phyloP scores from a whole-genome alignment of 2,329 filamentous ascomycete species.

The Penicillium rolfsii region DNA sequence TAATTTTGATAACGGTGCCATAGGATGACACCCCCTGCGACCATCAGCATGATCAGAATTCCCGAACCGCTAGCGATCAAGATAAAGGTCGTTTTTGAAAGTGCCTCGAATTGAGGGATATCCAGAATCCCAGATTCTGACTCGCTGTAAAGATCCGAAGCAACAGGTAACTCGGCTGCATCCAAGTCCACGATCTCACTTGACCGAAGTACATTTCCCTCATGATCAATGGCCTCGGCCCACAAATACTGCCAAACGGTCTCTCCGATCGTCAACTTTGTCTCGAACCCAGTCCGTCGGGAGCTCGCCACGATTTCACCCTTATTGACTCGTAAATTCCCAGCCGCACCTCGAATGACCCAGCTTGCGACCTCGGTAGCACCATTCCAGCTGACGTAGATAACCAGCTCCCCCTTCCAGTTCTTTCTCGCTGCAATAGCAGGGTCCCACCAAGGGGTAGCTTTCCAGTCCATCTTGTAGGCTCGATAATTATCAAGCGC shows the following conservation, averaged over 20 bases:
- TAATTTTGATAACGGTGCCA: slow-evolving; percentile 11
- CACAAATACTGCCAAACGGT: slow-evolving; percentile 11
- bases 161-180: slow-evolving; percentile 3
- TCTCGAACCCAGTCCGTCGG: slow-evolving; percentile 15
- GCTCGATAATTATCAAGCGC: slow-evolving; percentile 19
- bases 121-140: neutral
- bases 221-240: slow-evolving; percentile 12
- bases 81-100: neutral
- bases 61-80: slow-evolving; percentile 8
- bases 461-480: slow-evolving; percentile 18
- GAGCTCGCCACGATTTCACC: slow-evolving; percentile 3
- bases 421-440: slow-evolving; percentile 1
- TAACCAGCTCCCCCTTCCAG: slow-evolving; percentile 1
- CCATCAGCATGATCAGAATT: neutral
- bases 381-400: slow-evolving; percentile 21
- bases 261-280: slow-evolving; percentile 10
- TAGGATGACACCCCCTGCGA: neutral
- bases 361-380: slow-evolving; percentile 12
- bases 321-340: neutral
- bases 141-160: neutral
- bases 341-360: slow-evolving; percentile 1
- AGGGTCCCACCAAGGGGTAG: slow-evolving; percentile 10
- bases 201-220: slow-evolving; percentile 6
- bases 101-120: neutral
- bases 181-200: slow-evolving; percentile 11